Base-by-base conservation (phyloP, 2,329 filamentous ascomycete genomes). In the Geoglossum cookeanum region DNA sequence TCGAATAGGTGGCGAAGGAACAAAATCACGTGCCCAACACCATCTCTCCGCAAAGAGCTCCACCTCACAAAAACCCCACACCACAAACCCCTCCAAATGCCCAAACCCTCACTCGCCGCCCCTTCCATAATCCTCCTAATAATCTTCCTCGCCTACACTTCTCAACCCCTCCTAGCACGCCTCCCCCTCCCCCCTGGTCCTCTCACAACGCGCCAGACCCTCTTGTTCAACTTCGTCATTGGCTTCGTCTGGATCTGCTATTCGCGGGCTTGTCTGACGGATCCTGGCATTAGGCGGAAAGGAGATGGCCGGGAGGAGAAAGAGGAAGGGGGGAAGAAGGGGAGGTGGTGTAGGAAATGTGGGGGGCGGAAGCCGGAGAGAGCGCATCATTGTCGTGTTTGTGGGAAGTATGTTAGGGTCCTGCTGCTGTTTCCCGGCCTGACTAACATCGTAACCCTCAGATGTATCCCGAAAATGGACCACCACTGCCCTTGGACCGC, bases 401-500 rank as follows among this genome's bases (percentile, higher is more conserved):
- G 87, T 71, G 74, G 74, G 61, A 79, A 83, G 79, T 78, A 53
- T 42, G 49, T 27, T 39, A 6, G n/a, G 7, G 57, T 4, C 17
- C 27, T 55, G 22, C 11, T 8, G 29, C 56, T 22, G n/a, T 37
- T 47, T 42, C 44, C 32, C 6, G 55, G 22, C n/a, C 44, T 47
- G 22, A 47, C 22, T 22, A 22, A 22, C 22, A 22, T 47, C 17
- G 22, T 8, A 47, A 7, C 6, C 17, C 7, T 44, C 56, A 79
- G 77, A 63, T 89, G 85, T 68, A 78, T 89, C 54, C 83, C 84
- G 42, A 84, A 81, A 69, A 90, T 90, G 85, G 85, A 90, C 70
- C 85, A 89, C 70, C 86, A 94, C 71, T 92, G 87, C 66, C 85
- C 87, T 2, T 92, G 87, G 87, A 91, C 85, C 3, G 74, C 71